phyloP scores from a whole-genome alignment of 2,329 filamentous ascomycete species.

The Diaporthe eres region DNA sequence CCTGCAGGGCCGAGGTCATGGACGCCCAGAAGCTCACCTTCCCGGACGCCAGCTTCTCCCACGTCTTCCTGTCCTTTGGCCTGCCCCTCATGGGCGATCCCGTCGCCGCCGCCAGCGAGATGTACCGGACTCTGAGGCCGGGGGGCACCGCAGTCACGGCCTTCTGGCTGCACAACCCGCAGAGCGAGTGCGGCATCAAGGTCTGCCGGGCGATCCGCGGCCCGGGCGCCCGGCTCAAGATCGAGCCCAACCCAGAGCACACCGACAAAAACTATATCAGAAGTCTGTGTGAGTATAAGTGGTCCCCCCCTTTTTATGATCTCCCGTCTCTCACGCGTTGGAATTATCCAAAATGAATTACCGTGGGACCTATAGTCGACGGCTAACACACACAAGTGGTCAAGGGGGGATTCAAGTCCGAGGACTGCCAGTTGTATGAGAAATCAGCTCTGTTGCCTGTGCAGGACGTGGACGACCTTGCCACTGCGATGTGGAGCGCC shows the following conservation, averaged over 20 bases:
- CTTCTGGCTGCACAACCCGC: constrained; percentile 44
- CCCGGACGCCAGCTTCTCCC: constrained; percentile 42
- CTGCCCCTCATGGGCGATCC: constrained; percentile 44
- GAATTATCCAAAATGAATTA: too few relatives aligned
- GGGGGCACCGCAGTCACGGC: constrained; percentile 44
- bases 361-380: too few relatives aligned
- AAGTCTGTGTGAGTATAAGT: not conserved
- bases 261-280: constrained; percentile 40
- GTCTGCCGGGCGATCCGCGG: constrained; percentile 42
- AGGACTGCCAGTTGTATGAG: constrained; percentile 41
- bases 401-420: constrained; percentile 40
- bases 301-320: too few relatives aligned
- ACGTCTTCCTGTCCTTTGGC: constrained; percentile 44
- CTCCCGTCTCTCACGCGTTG: too few relatives aligned
- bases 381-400: constrained; percentile 21
- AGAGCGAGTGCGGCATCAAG: constrained; percentile 43
- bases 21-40: constrained; percentile 43
- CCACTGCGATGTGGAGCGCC: constrained; percentile 43
- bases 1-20: constrained; percentile 41
- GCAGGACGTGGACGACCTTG: constrained; percentile 41
- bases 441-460: constrained; percentile 42
- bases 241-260: constrained; percentile 43
- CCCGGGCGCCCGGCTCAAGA: constrained; percentile 37
- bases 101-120: constrained; percentile 40
- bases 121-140: constrained; percentile 42